These are phyloP conservation scores for Volvox carteri DNA, from an alignment of 163 green algal genomes.

Conservation along the genomic window DNA sequence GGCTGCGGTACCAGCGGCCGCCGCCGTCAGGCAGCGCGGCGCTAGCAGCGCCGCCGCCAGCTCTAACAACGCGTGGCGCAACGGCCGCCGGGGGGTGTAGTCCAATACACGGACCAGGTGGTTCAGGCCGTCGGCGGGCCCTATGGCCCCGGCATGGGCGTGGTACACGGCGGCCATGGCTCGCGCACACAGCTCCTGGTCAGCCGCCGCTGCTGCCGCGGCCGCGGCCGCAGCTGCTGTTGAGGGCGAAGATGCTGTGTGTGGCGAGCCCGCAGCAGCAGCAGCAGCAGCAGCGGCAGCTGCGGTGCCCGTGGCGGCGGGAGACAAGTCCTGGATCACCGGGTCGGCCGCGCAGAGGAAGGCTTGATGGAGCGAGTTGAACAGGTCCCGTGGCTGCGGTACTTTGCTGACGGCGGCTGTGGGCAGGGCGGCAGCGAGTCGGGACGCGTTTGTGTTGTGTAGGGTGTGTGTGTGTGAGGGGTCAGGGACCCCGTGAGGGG, in stretches of 20 bases:
- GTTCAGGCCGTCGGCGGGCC: slow-evolving; percentile 83
- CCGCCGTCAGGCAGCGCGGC: slow-evolving; percentile 35
- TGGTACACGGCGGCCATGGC: slow-evolving; percentile 91
- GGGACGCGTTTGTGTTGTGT: no score
- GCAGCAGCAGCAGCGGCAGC: neutral
- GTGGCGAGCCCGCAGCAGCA: neutral
- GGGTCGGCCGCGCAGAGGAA: slow-evolving; percentile 57
- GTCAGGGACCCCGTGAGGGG: no score
- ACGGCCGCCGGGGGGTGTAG: slow-evolving; percentile 64
- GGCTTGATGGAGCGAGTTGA: slow-evolving; percentile 80
- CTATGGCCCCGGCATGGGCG: slow-evolving; percentile 78
- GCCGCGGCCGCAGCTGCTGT: neutral
- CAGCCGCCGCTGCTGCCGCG: slow-evolving; percentile 41
- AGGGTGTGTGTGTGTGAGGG: no score
- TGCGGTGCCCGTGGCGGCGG: neutral
- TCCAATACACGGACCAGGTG: slow-evolving; percentile 86
- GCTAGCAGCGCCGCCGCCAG: slow-evolving; percentile 83
- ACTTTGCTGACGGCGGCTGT: slow-evolving; percentile 82
- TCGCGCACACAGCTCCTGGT: slow-evolving; percentile 82
- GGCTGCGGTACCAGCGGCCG: neutral
- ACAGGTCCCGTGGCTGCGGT: slow-evolving; percentile 81
- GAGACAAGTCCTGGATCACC: neutral
- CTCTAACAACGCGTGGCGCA: slow-evolving; percentile 84
- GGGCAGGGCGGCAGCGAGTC: neutral
- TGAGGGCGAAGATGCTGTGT: neutral